Evolutionary conservation across 768 basidiomycete genomes (phyloP).

Genomic region (Leccinum longicurvipes): DNA sequence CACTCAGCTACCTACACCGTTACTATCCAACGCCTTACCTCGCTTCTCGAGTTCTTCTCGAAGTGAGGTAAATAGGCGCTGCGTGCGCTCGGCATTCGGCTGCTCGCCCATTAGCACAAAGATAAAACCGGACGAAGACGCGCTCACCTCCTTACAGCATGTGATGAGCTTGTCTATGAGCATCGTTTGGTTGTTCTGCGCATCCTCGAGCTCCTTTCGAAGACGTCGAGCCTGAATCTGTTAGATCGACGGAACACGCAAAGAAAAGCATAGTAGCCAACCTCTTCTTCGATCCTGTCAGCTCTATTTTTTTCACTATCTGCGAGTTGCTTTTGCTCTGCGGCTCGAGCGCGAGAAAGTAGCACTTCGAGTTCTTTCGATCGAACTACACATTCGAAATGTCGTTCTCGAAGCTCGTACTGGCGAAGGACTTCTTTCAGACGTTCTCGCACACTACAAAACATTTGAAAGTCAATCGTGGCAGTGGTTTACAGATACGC

Average conservation of each 20-base stretch:
- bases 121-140: not conserved
- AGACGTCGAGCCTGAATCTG: constrained; percentile 56
- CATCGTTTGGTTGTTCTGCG: constrained; percentile 72
- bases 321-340: constrained; percentile 81
- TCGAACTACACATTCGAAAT: constrained; percentile 89
- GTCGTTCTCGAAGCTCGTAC: constrained; percentile 86
- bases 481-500: constrained; percentile 31
- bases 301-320: constrained; percentile 70
- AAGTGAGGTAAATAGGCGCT: constrained; percentile 74
- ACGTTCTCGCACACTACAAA: constrained; percentile 73
- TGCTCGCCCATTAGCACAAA: constrained; percentile 30
- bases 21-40: constrained; percentile 45
- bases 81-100: constrained; percentile 82
- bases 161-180: constrained; percentile 81
- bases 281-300: constrained; percentile 73
- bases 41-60: constrained; percentile 83
- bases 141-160: constrained; percentile 82
- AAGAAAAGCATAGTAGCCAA: constrained; percentile 31
- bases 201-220: constrained; percentile 75
- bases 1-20: constrained; percentile 42
- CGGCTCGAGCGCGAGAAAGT: constrained; percentile 80
- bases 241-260: constrained; percentile 6
- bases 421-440: constrained; percentile 84
- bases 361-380: constrained; percentile 90
- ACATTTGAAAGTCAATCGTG: not conserved